Conservation (phyloP, 1,284 basidiomycete genomes). For the Moesziomyces sp. region DNA sequence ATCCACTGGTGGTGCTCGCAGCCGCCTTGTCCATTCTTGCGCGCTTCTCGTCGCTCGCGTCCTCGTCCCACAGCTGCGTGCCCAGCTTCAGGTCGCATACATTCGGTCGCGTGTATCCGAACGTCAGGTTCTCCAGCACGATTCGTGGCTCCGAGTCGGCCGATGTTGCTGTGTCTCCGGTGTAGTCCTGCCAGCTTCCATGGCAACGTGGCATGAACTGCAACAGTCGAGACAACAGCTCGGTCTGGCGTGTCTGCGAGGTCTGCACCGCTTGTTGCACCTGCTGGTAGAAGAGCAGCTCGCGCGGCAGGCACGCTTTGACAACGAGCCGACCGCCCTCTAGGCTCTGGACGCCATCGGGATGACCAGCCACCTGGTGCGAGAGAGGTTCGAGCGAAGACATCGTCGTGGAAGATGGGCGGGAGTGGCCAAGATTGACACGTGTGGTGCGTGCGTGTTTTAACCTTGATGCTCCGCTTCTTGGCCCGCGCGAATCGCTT, state of each 20-base stretch:
- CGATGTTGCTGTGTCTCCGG: neutral
- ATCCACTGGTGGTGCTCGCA: constrained; percentile 76
- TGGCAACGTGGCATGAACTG: constrained; percentile 41
- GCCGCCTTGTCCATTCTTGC: constrained; percentile 81
- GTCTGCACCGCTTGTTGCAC: constrained; percentile 68
- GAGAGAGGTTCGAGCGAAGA: constrained; percentile 68
- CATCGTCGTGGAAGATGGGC: neutral
- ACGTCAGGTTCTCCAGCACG: constrained; percentile 85
- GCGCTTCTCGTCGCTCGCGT: constrained; percentile 79
- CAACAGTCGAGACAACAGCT: constrained; percentile 23
- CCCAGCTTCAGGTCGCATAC: constrained; percentile 93
- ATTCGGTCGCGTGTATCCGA: constrained; percentile 81
- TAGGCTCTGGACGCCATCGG: constrained; percentile 76
- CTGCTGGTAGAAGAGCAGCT: constrained; percentile 84
- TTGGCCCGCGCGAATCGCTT: no score
- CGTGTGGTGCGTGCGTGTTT: no score
- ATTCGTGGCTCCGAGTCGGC: constrained; percentile 70
- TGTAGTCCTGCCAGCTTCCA: constrained; percentile 35
- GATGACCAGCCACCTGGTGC: constrained; percentile 88
- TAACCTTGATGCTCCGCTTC: no score
- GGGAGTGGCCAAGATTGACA: no score
- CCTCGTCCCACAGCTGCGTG: constrained; percentile 79
- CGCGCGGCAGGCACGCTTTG: constrained; percentile 80
- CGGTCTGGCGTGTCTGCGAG: constrained; percentile 1
- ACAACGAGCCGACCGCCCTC: constrained; percentile 83